Base-by-base conservation (phyloP, 345 rosid genomes). In the Draba incana region DNA sequence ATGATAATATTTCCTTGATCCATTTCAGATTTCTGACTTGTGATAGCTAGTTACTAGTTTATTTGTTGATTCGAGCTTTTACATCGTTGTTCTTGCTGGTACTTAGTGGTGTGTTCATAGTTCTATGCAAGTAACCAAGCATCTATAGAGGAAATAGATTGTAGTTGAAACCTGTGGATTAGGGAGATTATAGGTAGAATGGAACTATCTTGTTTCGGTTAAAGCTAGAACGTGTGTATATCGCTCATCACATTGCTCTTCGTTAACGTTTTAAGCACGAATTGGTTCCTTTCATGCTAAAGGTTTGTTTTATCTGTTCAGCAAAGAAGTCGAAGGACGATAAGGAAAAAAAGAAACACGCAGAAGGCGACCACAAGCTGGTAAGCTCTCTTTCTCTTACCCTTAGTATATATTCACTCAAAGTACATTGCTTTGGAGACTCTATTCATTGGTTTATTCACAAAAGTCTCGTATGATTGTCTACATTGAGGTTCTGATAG, bases 301-400 rank as follows among this genome's bases (percentile, higher is more conserved):
- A 76, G 27, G 20, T 20, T 64, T 28, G 57, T 64, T 30, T 66
- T 55, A 33, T 81, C 69, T 70, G 59, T 16, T 33, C 92, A 90
- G 99, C 86, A 67, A 90, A 83, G 84, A 89, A 84, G 83, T 85
- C 87, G 0, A 85, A 80, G 85, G 95, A 87, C 71, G 97, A 87
- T 76, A 83, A 82, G 77, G 75, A 45, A 47, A 81, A 70, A 75
- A 78, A 78, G 76, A 86, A 84, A 72, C 81, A 74, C 58, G 72
- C 51, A 9, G 84, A 81, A 74, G 80, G 72, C 28, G 80, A 84
- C 12, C 62, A 54, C 43, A 24, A 41, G 31, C 59, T 15, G 62
- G 98, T 93, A 76, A 80, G 86, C 64, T 69, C 49, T 76, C 43
- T 69, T 46, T 76, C 49, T 33, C 56, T 53, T 42, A 24, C 66